Evolutionary conservation across 2,329 filamentous ascomycete genomes (phyloP), one percentile per base, ranked within the genome.

Genomic region (Remersonia thermophila): DNA sequence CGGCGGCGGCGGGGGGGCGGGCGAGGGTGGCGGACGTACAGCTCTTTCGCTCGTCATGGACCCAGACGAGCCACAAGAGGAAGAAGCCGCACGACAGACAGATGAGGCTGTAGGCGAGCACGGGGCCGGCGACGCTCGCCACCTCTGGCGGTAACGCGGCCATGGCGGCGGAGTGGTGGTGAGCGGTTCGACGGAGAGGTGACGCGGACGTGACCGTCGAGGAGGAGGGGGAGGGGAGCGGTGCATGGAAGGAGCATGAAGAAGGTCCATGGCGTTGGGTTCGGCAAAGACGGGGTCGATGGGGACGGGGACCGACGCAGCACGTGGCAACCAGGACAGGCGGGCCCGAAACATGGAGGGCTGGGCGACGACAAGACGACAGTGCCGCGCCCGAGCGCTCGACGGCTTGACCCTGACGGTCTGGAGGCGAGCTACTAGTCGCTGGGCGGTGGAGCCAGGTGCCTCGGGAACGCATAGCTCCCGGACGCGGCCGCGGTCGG

Each of bases 41-140:
- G 43, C 61, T 63, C 37, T 48, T 51, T 26, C 54, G 54, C 45
- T 64, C 62, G 30, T 52, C 53, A 39, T 64, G 61, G 9, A 47
- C 49, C 51, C 53, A 62, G 3, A 58, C 54, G 15, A 64, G 43
- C 53, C 57, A 58, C 17, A 59, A 44, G 45, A 61, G 48, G 26
- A 58, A 35, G 23, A 45, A 36, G 36, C 54, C 55, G 36, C 50
- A 50, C 7, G 40, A 36, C 17, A 62, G 42, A 39, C 57, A 60
- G 25, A 60, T 4, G 13, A 55, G 37, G 15, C 57, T 60, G 46
- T 56, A 61, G 9, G 53, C 10, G n/a, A 61, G 51, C 14, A 62
- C 50, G 26, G 43, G 51, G 35, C 51, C 46, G 43, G 54, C 57
- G 40, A 43, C 44, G 37, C 52, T 55, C 26, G 56, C 40, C 38